phyloP scores from a whole-genome alignment of 179 eudicot genomes.

The Drosera spatulata region DNA sequence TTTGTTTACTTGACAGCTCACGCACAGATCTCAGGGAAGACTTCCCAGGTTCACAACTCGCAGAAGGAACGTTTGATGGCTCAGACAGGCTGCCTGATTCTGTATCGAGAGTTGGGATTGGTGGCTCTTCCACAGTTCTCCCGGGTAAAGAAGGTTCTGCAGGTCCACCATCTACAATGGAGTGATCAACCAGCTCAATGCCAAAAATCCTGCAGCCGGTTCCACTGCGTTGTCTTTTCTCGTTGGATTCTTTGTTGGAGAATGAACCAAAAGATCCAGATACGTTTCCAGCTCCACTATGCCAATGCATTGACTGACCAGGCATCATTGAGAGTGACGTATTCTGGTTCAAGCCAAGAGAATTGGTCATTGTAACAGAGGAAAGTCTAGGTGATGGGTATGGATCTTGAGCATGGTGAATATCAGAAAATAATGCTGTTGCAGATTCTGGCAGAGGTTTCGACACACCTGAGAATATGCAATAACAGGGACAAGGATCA shows the following conservation, averaged over 20 bases:
- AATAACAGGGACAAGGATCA: too few relatives aligned
- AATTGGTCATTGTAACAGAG: conserved; percentile 6
- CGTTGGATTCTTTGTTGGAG: conserved; percentile 34
- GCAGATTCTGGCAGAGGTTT: too few relatives aligned
- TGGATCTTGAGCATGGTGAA: too few relatives aligned
- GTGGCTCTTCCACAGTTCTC: conserved; percentile 28
- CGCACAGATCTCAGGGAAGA: conserved; percentile 43
- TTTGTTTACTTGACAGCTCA: conserved; percentile 64
- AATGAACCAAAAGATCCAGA: conserved; percentile 41
- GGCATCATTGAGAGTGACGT: conserved; percentile 30
- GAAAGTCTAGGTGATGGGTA: too few relatives aligned
- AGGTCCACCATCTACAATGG: conserved; percentile 29
- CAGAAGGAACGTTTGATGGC: conserved; percentile 53
- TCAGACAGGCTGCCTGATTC: conserved; percentile 53
- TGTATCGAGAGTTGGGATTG: conserved; percentile 35
- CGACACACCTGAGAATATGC: too few relatives aligned
- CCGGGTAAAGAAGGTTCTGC: conserved; percentile 17
- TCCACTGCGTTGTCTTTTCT: conserved; percentile 39
- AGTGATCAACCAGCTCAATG: conserved; percentile 47
- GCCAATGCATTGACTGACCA: conserved; percentile 33
- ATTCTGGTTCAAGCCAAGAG: conserved; percentile 32
- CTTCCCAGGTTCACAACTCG: conserved; percentile 61
- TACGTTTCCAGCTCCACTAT: conserved; percentile 34
- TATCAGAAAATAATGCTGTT: too few relatives aligned
- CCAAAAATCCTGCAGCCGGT: conserved; percentile 80